Base-by-base conservation (phyloP, 2,329 filamentous ascomycete species). In the Dothiorella sarmentorum region DNA sequence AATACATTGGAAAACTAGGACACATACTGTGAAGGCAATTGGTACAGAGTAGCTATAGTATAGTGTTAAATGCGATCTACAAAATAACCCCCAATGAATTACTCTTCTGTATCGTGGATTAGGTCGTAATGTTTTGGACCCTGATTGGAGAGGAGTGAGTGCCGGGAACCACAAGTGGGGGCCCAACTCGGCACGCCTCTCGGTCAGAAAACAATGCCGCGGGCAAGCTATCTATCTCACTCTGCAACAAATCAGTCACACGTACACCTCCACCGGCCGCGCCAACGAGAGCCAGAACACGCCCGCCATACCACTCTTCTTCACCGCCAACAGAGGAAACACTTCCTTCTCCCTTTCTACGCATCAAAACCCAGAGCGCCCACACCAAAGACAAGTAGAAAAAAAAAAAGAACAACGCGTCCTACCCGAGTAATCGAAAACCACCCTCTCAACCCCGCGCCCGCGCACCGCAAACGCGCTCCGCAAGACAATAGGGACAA, bases 401-500 rank as follows among this genome's bases (percentile, higher is more conserved):
- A n/a, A n/a, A n/a, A n/a, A n/a, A n/a, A n/a, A n/a, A n/a, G n/a
- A n/a, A n/a, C n/a, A n/a, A n/a, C n/a, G n/a, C n/a, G n/a, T n/a
- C n/a, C n/a, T n/a, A n/a, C n/a, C n/a, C n/a, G n/a, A n/a, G n/a
- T n/a, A n/a, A n/a, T n/a, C n/a, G n/a, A n/a, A n/a, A n/a, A n/a
- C n/a, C n/a, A n/a, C n/a, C n/a, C n/a, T n/a, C n/a, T n/a, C n/a
- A n/a, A n/a, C n/a, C n/a, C n/a, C n/a, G n/a, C n/a, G n/a, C n/a
- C n/a, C n/a, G n/a, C n/a, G n/a, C n/a, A n/a, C n/a, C n/a, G n/a
- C n/a, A n/a, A n/a, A n/a, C n/a, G n/a, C n/a, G n/a, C 17, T 17
- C 15, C 22, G 24, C 45, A 17, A 51, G 10, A 37, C n/a, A 24
- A 10, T 24, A 7, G 27, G 13, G 22, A 24, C 26, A 11, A 86